Conservation (phyloP, 23 red algal species). For the Gracilaria domingensis region DNA sequence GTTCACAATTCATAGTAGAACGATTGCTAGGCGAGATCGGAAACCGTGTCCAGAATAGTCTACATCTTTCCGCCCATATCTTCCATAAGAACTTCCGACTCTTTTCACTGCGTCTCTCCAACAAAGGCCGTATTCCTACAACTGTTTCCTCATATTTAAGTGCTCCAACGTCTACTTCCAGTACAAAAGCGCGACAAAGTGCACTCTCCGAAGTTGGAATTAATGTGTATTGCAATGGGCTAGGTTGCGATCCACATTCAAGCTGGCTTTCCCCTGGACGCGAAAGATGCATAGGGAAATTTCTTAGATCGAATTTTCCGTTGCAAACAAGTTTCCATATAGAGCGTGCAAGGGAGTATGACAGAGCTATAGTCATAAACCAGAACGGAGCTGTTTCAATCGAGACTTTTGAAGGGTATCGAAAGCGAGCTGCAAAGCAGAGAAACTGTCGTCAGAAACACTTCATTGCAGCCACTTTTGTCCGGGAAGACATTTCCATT, state of each 20-base stretch:
- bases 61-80: background rate
- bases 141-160: background rate
- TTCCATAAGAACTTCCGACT: slow-evolving; percentile 19
- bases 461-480: background rate
- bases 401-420: background rate
- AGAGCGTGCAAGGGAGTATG: background rate
- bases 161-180: too few species aligned
- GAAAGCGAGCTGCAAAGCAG: background rate
- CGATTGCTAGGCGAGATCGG: slow-evolving; percentile 8
- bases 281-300: background rate
- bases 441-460: background rate
- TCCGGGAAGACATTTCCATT: background rate
- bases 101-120: background rate
- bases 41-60: background rate
- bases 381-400: background rate
- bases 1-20: slow-evolving; percentile 17
- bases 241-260: background rate
- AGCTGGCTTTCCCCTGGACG: background rate
- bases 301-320: too few species aligned
- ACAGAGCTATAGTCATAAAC: background rate
- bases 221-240: background rate
- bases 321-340: background rate
- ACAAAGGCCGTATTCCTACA: background rate
- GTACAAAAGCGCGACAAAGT: background rate
- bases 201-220: background rate